Base-by-base conservation (phyloP, 805 yeast species). In the Nakazawaea wyomingensis region DNA sequence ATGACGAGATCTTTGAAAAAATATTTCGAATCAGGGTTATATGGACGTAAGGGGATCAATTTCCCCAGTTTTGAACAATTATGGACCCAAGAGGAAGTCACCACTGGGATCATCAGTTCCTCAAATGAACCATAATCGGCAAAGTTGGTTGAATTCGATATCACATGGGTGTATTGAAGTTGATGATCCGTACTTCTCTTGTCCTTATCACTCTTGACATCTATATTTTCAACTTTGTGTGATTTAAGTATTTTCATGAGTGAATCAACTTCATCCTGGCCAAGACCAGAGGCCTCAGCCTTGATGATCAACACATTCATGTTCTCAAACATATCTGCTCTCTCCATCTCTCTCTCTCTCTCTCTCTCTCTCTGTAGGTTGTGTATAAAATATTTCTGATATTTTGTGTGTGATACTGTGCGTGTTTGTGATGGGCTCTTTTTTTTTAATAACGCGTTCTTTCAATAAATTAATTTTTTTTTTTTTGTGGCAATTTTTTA, bases 11-110 rank as follows among this genome's bases (percentile, higher is more conserved):
- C 73, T 47, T 78, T 79, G 55, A 91, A 67, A 48, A 85, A 74
- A 46, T 74, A 78, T 22, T 66, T 66, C 7, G 86, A 83, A 54
- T 83, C 84, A 0, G 96, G 95, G 13, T 86, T 78, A 57, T 74
- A 89, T 1, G 74, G 70, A 44, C 80, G 69, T 32, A 73, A 66
- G 4, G 83, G 76, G 21, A 71, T 66, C 11, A 71, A 56, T 42
- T 72, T 68, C 0, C 64, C 62, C 21, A 56, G 56, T 7, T 54
- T 54, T 0, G 71, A 54, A 2, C 82, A 73, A 30, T 73, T 78
- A 22, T 58, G 50, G 2, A 85, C 65, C 88, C 93, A 87, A 4
- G 65, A 57, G 0, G 80, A 69, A 0, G 74, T 71, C 13, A 85
- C 82, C 1, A 84, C 72, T 0, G 93, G 88, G 11, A 83, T 68